Evolutionary conservation across 148 eudicot genomes (phyloP), one percentile per base, ranked within the genome.

Genomic region (Chenopodium quinoa): DNA sequence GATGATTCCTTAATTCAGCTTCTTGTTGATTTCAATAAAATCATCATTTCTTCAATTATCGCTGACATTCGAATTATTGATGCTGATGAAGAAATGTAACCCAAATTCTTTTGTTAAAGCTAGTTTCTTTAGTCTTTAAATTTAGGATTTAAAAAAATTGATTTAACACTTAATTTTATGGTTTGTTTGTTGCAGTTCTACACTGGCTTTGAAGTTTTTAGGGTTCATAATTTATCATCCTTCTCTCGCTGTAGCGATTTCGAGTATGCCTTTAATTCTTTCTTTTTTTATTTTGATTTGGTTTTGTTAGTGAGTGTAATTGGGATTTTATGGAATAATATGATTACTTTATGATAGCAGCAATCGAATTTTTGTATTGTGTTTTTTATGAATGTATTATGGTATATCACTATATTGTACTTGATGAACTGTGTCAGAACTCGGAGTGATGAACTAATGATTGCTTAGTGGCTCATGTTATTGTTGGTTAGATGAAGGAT

Each of bases 191-290:
- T 75, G 71, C 83, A 91, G 98, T 78, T 89, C 90, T 75, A 80
- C 85, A 37, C 86, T 86, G 89, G 95, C 95, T 73, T 90, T 94
- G 93, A 94, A 94, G 92, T 93, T 93, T 73, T 84, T 94, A 87
- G 98, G 98, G 1, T 94, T 94, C 90, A 89, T 91, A 86, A 77
- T 93, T 84, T 94, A 93, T 80, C 93, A 90, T 84, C 97, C 98
- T 13, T 77, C 84, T 22, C 76, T 91, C 23, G 90, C 85, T 68
- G 81, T 87, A 29, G 56, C 82, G 23, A 78, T 89, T 75, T 65
- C 87, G 13, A 87, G 98, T 92, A 86, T 27, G 84, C 76, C 16
- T 37, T 22, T 9, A 62, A 32, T 48, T 58, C 60, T 12, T n/a
- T 75, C 16, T 72, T 23, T 29, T 37, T 40, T 40, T 40, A 40